Conservation (phyloP, 441 rosid genomes). For the Syzygium malaccense region DNA sequence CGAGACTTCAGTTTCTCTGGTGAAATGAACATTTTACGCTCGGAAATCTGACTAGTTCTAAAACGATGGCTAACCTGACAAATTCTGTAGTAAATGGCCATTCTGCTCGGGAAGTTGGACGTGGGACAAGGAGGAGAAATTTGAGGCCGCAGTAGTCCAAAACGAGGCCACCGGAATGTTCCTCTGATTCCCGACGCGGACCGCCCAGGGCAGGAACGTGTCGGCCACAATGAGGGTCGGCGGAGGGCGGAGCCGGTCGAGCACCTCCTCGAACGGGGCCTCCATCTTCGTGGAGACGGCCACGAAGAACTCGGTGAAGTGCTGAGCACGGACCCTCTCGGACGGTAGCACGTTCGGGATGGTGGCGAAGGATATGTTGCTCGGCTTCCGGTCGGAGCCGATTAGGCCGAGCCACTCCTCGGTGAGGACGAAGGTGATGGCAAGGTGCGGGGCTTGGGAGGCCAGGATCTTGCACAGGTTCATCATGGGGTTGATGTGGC, state of each 20-base stretch:
- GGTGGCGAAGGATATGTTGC: not conserved
- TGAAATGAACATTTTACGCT: not conserved
- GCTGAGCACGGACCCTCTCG: not conserved
- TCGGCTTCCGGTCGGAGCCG: not conserved
- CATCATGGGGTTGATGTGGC: not conserved
- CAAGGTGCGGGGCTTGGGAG: not conserved
- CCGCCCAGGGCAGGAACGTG: not conserved
- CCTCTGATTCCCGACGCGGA: slow-evolving; percentile 4
- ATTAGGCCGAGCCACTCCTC: not conserved
- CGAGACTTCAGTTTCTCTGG: not conserved
- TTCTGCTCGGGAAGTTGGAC: not conserved
- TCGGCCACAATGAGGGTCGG: slow-evolving; percentile 2
- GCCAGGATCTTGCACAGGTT: not conserved
- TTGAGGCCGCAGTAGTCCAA: not conserved
- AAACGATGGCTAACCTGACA: not conserved
- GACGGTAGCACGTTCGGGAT: slow-evolving; percentile 9
- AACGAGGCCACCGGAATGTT: slow-evolving; percentile 9
- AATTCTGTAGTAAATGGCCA: not conserved
- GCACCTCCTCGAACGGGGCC: not conserved
- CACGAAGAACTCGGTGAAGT: not conserved
- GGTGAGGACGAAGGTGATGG: not conserved
- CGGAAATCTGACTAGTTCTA: not conserved
- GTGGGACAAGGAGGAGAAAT: not conserved
- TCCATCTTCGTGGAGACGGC: not conserved
- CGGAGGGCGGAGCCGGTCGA: not conserved